phyloP scores from a whole-genome alignment of 2,329 filamentous ascomycete genomes.

The Nemania sp. region DNA sequence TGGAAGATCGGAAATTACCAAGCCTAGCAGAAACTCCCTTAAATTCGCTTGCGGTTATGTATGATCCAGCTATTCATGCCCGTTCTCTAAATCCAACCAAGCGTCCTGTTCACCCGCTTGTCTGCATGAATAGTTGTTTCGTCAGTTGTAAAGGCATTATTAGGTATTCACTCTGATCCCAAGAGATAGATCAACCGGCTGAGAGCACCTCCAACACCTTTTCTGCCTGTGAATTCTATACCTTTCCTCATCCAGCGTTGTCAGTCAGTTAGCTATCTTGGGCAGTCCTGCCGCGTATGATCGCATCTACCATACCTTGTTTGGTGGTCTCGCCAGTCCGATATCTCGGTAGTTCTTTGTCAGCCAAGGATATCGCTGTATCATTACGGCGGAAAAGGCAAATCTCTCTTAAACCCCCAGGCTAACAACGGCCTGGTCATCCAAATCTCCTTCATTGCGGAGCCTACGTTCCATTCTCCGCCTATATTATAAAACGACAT shows the following conservation, averaged over 20 bases:
- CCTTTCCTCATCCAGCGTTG: background rate
- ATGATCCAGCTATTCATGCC: constrained; percentile 17
- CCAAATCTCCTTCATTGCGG: constrained; percentile 14
- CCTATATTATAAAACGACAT: constrained; percentile 19
- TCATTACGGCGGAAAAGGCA: constrained; percentile 5
- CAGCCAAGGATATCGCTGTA: constrained; percentile 1
- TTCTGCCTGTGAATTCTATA: constrained; percentile 2
- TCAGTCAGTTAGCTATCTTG: constrained; percentile 2
- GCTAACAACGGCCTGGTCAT: constrained; percentile 8
- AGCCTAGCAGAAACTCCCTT: constrained; percentile 3
- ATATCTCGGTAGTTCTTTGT: background rate
- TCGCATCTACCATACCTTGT: background rate
- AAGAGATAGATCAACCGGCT: constrained; percentile 8
- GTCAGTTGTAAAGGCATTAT: constrained; percentile 9
- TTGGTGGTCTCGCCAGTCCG: background rate
- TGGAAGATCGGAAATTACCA: constrained; percentile 11
- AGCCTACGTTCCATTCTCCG: constrained; percentile 21
- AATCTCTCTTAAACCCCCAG: background rate
- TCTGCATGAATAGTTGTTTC: constrained; percentile 8
- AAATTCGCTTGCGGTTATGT: constrained; percentile 11
- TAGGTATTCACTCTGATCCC: constrained; percentile 2
- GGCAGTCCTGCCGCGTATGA: constrained; percentile 1
- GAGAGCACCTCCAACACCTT: background rate
- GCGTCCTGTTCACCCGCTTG: background rate
- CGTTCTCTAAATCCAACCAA: background rate